phyloP scores from a whole-genome alignment of 75 land plant genomes.

The Pinus albicaulis region DNA sequence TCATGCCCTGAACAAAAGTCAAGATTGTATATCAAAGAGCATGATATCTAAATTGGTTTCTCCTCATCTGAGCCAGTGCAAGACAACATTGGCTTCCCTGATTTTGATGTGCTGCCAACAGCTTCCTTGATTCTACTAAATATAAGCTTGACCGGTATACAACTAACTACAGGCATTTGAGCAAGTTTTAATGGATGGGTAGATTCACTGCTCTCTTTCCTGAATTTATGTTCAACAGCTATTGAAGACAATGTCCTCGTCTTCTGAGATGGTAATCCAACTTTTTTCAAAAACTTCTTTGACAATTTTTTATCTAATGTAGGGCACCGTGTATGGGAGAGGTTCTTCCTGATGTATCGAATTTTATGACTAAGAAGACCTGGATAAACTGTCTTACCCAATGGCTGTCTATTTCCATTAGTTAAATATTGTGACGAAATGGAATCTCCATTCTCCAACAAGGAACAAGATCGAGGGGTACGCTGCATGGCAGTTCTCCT shows the following conservation, averaged over 20 bases:
- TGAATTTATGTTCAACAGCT: slow-evolving; percentile 30
- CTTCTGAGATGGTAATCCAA: slow-evolving; percentile 49
- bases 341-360: slow-evolving; percentile 17
- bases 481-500: slow-evolving; percentile 68
- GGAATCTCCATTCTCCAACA: slow-evolving; percentile 5
- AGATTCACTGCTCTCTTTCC: slow-evolving; percentile 1
- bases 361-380: slow-evolving; percentile 16
- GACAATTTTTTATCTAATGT: slow-evolving; percentile 16
- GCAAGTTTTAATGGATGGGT: slow-evolving; percentile 6
- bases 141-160: slow-evolving; percentile 71
- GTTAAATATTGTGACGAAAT: neutral
- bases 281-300: slow-evolving; percentile 47
- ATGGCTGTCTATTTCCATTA: slow-evolving; percentile 5
- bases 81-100: slow-evolving; percentile 5
- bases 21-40: slow-evolving; percentile 1
- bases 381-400: neutral
- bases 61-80: neutral
- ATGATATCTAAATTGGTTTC: neutral
- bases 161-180: slow-evolving; percentile 42
- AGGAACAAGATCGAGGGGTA: slow-evolving; percentile 42
- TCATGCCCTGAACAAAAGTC: too few relatives aligned
- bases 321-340: slow-evolving; percentile 14
- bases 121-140: slow-evolving; percentile 58
- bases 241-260: slow-evolving; percentile 68
- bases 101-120: slow-evolving; percentile 4